Evolutionary conservation across 163 green algal species (phyloP).

Genomic region (Chloromonas sp.): DNA sequence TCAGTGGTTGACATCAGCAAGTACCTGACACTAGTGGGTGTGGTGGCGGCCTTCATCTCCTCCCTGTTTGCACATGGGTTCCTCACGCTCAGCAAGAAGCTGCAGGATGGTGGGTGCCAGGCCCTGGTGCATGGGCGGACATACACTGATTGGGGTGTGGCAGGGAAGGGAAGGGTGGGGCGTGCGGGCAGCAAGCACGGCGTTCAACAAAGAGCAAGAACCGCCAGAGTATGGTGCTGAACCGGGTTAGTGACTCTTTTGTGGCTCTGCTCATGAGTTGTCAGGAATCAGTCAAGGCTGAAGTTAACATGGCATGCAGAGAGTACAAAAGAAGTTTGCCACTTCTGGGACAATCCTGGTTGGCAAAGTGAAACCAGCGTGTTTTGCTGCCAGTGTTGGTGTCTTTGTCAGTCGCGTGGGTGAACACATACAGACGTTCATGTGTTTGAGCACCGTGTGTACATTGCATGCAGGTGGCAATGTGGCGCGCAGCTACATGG

Average conservation of each 20-base stretch:
- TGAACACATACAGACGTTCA: neutral
- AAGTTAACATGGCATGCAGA: neutral
- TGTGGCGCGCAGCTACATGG: conserved; percentile 11
- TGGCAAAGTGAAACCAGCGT: too few species aligned
- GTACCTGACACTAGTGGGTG: conserved; percentile 19
- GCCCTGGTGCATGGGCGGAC: neutral
- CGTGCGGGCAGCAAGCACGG: too few species aligned
- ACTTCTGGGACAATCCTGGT: too few species aligned
- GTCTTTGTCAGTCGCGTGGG: neutral
- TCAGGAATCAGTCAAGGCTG: neutral
- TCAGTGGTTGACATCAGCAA: neutral
- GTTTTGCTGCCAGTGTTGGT: too few species aligned
- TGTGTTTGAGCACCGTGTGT: neutral
- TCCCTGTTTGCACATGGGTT: conserved; percentile 48
- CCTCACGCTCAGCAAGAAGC: conserved; percentile 24
- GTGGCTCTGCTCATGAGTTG: neutral
- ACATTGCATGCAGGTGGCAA: conserved; percentile 5
- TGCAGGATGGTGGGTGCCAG: neutral
- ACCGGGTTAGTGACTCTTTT: too few species aligned
- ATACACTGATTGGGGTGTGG: too few species aligned
- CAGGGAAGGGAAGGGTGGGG: too few species aligned
- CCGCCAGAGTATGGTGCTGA: too few species aligned
- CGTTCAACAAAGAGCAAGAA: neutral
- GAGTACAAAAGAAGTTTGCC: neutral
- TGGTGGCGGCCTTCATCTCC: conserved; percentile 27